phyloP scores from a whole-genome alignment of 2,329 filamentous ascomycete species.

The Leptographium galeiforme region DNA sequence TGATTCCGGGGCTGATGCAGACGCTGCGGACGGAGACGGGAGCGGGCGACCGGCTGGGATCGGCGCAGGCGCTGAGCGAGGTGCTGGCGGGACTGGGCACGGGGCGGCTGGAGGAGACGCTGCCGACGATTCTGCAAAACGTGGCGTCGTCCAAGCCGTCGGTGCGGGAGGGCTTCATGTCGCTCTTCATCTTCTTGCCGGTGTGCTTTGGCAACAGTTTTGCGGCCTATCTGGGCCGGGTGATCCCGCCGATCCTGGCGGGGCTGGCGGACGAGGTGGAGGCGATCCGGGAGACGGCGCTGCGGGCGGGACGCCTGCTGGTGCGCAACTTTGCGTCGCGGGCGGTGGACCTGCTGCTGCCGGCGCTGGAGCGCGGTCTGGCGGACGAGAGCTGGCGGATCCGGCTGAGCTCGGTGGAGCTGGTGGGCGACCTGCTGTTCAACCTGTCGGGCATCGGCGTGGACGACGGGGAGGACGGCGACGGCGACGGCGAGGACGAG shows the following conservation, averaged over 20 bases:
- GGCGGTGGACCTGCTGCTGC: conserved; percentile 84
- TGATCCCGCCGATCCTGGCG: conserved; percentile 88
- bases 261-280: conserved; percentile 94
- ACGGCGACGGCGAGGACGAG: conserved; percentile 53
- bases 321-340: conserved; percentile 98
- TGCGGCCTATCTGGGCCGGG: conserved; percentile 83
- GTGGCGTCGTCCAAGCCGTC: conserved; percentile 81
- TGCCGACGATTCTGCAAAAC: conserved; percentile 93
- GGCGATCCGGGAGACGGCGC: conserved; percentile 90
- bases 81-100: conserved; percentile 93
- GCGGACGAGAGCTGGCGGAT: conserved; percentile 98
- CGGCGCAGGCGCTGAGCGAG: conserved; percentile 90
- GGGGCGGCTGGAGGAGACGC: conserved; percentile 79
- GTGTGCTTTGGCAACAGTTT: conserved; percentile 99
- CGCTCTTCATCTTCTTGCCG: conserved; percentile 95
- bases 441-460: conserved; percentile 90
- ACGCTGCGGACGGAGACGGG: conserved; percentile 96
- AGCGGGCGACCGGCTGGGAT: conserved; percentile 88
- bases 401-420: conserved; percentile 91
- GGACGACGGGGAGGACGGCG: conserved; percentile 49
- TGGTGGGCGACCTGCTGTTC: conserved; percentile 93
- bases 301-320: conserved; percentile 81
- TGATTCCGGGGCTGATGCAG: conserved; percentile 94
- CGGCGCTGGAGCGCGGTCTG: conserved; percentile 87
- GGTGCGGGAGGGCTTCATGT: conserved; percentile 98